Base-by-base conservation (phyloP, 1,284 basidiomycete species). In the Apiotrichum porosum region DNA sequence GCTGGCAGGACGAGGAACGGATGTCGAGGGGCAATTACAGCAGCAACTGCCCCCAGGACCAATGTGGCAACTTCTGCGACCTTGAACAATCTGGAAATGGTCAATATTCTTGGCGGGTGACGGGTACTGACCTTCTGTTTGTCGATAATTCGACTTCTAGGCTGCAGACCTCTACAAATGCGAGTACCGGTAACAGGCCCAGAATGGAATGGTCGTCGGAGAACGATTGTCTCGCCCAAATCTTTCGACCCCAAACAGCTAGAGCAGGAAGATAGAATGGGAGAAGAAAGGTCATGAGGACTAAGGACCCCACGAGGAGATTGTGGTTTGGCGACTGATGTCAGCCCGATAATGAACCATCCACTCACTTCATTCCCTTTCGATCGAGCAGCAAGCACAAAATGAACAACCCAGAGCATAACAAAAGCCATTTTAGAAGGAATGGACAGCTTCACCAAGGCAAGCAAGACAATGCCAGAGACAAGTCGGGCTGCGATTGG, bases 371-470 rank as follows among this genome's bases (percentile, higher is more conserved):
- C 21, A 23, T 34, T 23, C 13, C 28, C 9, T 31, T 23, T n/a
- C 4, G 22, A n/a, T n/a, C 42, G 21, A 26, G 40, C 42, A 33
- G 32, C 34, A 33, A 43, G 68, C 13, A 79, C 78, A 15, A 61
- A 74, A 53, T 92, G 86, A 34, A 89, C 80, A 14, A 85, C 57
- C 79, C 85, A 89, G 55, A 84, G 83, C 30, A 86, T 82, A 14
- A 94, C 78, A 66, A 87, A 91, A 2, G 85, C 88, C 26, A 93
- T 86, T 70, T 95, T 91, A 80, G 88, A 90, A 0, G 93, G 92
- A 18, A 94, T 77, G 48, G 88, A 74, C 23, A 89, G 59, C 54
- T 84, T 80, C 35, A 91, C 83, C 13, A 84, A 73, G 12, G 80
- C 52, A 37, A 84, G 77, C n/a, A 92, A 76, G 14, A 83, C 42